Conservation (phyloP, 257 asterid species). For the Cinchona pubescens region DNA sequence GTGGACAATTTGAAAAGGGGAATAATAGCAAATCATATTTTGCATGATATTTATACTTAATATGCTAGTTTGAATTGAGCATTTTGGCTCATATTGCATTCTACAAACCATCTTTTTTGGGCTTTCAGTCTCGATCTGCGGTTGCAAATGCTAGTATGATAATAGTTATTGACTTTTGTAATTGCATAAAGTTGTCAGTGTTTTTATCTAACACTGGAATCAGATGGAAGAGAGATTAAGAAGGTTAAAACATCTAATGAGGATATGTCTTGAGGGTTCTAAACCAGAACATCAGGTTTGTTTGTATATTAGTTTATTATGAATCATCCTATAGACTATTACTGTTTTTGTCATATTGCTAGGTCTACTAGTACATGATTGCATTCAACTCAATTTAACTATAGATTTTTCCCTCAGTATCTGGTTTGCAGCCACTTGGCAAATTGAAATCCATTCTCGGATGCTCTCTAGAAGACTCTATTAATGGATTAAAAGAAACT, state of each 20-base stretch:
- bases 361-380: neutral
- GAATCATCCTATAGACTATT: neutral
- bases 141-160: neutral
- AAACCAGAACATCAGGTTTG: conserved; percentile 73
- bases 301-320: conserved; percentile 7
- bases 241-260: conserved; percentile 66
- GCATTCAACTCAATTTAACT: neutral
- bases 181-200: neutral
- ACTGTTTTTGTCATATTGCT: neutral
- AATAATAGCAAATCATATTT: neutral
- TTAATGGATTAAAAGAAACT: neutral
- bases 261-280: conserved; percentile 62
- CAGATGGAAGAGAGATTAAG: conserved; percentile 61
- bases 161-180: neutral
- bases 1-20: neutral
- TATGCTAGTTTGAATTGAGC: neutral
- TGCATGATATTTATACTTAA: neutral
- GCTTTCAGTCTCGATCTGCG: neutral
- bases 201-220: neutral
- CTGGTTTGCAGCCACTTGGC: neutral
- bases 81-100: neutral
- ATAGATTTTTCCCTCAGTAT: neutral
- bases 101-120: neutral
- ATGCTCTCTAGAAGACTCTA: neutral
- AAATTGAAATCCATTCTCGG: neutral